Conservation (phyloP, 1,284 basidiomycete genomes). For the Singerocomus inundabilis region DNA sequence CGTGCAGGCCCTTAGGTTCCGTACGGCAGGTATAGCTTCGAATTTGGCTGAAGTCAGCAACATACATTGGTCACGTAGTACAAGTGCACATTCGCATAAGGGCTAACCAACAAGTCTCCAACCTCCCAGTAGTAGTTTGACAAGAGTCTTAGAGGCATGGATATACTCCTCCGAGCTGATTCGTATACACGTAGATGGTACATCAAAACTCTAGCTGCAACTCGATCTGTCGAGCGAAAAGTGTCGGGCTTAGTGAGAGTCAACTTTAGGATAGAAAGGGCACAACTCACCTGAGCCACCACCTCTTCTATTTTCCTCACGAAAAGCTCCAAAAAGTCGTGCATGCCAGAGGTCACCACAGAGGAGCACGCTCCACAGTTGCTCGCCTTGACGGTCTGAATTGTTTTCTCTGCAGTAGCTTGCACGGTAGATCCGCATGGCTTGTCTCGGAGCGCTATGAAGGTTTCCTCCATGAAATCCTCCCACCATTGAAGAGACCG, state of each 20-base stretch:
- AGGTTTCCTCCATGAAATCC: constrained; percentile 9
- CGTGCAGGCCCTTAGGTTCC: background rate
- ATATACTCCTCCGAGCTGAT: no score
- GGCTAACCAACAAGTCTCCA: no score
- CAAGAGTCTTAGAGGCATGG: no score
- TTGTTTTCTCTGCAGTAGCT: constrained; percentile 1
- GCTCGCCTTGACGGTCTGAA: background rate
- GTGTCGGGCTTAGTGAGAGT: background rate
- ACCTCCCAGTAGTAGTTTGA: no score
- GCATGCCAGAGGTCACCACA: constrained; percentile 12
- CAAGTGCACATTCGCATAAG: no score
- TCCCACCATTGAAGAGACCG: constrained; percentile 16
- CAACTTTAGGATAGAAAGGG: no score
- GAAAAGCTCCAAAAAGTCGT: constrained; percentile 15
- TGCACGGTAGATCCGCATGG: constrained; percentile 16
- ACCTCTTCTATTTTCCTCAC: constrained; percentile 16
- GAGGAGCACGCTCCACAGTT: constrained; percentile 8
- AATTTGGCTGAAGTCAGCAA: background rate
- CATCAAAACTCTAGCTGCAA: constrained; percentile 1
- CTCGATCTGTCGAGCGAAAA: background rate
- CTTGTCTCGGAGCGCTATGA: constrained; percentile 9
- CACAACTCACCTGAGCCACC: constrained; percentile 6
- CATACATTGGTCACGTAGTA: background rate
- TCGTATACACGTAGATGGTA: no score
- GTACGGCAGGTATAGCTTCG: background rate